Evolutionary conservation across 257 asterid species (phyloP).

Genomic region (Craterostigma plantagineum): DNA sequence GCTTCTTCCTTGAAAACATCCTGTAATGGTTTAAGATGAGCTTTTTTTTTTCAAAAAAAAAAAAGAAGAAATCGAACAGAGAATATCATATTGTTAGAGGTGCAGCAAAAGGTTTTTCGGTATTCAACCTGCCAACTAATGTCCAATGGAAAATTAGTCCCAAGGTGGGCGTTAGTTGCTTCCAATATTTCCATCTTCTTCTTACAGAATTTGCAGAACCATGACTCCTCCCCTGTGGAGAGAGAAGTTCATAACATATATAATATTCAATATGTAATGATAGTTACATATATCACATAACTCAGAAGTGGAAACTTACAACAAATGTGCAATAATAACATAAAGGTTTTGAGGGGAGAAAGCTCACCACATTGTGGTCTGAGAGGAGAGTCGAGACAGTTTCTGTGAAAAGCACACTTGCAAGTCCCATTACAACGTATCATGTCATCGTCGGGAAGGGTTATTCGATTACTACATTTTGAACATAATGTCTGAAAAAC

Average conservation of each 20-base stretch:
- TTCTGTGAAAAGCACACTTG: conserved; percentile 84
- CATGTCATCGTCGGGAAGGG: conserved; percentile 76
- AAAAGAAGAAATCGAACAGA: too few relatives aligned
- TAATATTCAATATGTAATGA: too few relatives aligned
- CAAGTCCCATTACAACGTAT: conserved; percentile 96
- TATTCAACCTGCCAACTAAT: conserved; percentile 69
- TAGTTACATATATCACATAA: too few relatives aligned
- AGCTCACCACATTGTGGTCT: conserved; percentile 69
- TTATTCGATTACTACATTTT: conserved; percentile 69
- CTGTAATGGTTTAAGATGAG: conserved; percentile 22
- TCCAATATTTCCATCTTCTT: conserved; percentile 82
- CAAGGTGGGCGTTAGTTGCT: conserved; percentile 91
- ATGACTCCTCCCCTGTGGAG: conserved; percentile 93
- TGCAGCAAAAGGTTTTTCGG: conserved; percentile 5
- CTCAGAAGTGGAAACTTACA: too few relatives aligned
- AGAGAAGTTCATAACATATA: too few relatives aligned
- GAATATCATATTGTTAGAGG: too few relatives aligned
- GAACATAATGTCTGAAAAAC: conserved; percentile 68
- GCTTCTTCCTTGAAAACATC: conserved; percentile 93
- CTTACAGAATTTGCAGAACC: conserved; percentile 92
- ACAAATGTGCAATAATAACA: not conserved
- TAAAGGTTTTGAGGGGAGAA: conserved; percentile 9
- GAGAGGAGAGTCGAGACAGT: conserved; percentile 87
- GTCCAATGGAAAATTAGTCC: conserved; percentile 67
- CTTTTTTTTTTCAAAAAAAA: too few relatives aligned